Conservation (phyloP, 768 basidiomycete genomes). For the Tylopilus sp. region DNA sequence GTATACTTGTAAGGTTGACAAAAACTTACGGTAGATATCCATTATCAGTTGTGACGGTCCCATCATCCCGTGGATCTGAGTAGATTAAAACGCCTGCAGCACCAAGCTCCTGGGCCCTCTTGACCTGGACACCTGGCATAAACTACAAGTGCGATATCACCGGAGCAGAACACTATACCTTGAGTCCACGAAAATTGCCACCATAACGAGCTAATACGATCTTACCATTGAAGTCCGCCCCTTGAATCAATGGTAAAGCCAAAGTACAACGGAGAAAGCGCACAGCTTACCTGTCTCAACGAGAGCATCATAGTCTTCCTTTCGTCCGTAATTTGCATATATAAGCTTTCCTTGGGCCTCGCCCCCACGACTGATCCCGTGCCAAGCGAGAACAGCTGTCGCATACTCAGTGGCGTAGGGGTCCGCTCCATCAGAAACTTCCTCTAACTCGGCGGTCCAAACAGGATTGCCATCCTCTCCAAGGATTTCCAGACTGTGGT, state of each 20-base stretch:
- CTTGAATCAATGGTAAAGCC: slow-evolving; percentile 29
- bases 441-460: slow-evolving; percentile 64
- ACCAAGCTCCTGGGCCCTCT: slow-evolving; percentile 86
- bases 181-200: slow-evolving; percentile 82
- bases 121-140: slow-evolving; percentile 49
- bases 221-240: slow-evolving; percentile 68
- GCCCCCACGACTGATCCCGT: slow-evolving; percentile 66
- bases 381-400: slow-evolving; percentile 62
- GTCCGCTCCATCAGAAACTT: slow-evolving; percentile 64
- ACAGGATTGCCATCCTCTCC: slow-evolving; percentile 45
- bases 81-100: slow-evolving; percentile 81
- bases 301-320: slow-evolving; percentile 62
- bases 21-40: slow-evolving; percentile 59
- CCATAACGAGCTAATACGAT: slow-evolving; percentile 81
- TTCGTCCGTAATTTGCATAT: slow-evolving; percentile 56
- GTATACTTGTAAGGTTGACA: not conserved
- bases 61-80: slow-evolving; percentile 86
- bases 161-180: slow-evolving; percentile 43
- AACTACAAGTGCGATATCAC: slow-evolving; percentile 3
- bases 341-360: slow-evolving; percentile 59
- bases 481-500: slow-evolving; percentile 52
- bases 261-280: not conserved
- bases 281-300: slow-evolving; percentile 40
- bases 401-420: slow-evolving; percentile 56
- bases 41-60: slow-evolving; percentile 70